phyloP scores from a whole-genome alignment of 108 stramenopile species.

The Mayamaea pseudoterrestris region DNA sequence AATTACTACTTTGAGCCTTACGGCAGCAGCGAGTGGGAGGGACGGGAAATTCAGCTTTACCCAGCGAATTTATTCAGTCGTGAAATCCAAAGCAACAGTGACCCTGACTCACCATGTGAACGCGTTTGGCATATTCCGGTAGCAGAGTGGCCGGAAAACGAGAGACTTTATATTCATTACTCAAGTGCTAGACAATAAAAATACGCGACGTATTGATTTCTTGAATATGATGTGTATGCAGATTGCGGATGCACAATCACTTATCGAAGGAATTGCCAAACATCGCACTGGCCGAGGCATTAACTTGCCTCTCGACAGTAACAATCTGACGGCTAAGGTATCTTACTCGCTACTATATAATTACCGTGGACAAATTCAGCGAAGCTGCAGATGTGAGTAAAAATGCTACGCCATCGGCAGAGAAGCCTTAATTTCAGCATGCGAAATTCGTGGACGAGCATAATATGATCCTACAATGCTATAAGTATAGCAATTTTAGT shows the following conservation, averaged over 20 bases:
- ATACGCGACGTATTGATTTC: no score
- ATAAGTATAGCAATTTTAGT: no score
- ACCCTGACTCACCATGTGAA: conserved; percentile 5
- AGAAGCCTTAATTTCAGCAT: no score
- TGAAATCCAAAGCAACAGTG: conserved; percentile 70
- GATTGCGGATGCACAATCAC: background rate
- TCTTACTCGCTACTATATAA: no score
- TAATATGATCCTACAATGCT: no score
- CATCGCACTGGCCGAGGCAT: background rate
- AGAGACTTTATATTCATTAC: conserved; percentile 31
- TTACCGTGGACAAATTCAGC: no score
- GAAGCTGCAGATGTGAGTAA: no score
- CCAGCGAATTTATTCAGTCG: conserved; percentile 73
- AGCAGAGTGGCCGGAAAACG: conserved; percentile 33
- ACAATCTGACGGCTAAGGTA: no score
- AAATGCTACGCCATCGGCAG: no score
- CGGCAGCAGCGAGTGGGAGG: conserved; percentile 36
- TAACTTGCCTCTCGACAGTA: no score
- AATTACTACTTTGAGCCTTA: conserved; percentile 69
- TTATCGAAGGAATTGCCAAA: background rate
- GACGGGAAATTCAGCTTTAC: conserved; percentile 49
- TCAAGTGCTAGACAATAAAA: no score
- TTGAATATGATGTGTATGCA: conserved; percentile 5
- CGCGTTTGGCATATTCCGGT: conserved; percentile 62
- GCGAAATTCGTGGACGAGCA: no score